Evolutionary conservation across 257 asterid species (phyloP), one percentile per base, ranked within the genome.

Genomic region (Gardenia jasminoides): DNA sequence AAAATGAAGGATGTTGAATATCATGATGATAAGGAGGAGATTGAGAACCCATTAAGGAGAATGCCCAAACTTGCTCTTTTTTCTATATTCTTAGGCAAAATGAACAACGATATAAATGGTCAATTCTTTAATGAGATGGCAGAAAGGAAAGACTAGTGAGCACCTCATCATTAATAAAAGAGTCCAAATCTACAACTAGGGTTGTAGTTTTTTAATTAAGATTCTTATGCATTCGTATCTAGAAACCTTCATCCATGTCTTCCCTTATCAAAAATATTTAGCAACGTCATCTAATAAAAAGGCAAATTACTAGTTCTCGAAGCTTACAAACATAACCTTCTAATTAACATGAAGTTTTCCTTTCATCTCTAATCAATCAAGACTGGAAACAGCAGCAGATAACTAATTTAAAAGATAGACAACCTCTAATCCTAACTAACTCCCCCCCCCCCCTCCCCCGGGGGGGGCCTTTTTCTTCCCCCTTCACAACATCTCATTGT

Each of bases 401-500:
- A 4, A 67, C 10, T 30, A 31, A 67, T 31, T 67, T 31, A 67
- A 0, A 31, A 31, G 30, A 31, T 12, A 59, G 33, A 67, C 8
- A 30, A 67, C 1, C 36, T 16, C 9, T 4, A 62, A 58, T 58
- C 26, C 6, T 19, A 15, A 58, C n/a, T n/a, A n/a, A n/a, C n/a
- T n/a, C n/a, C n/a, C n/a, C n/a, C n/a, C n/a, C n/a, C n/a, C n/a
- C n/a, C n/a, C n/a, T n/a, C n/a, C n/a, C n/a, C n/a, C n/a, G n/a
- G n/a, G n/a, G 26, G 15, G 4, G 15, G 4, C 26, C 6, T 62
- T 64, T 64, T 64, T n/a, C 0, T 0, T 12, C 26, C 54, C 43
- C 44, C 26, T 17, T 80, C 54, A 88, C 41, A 81, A 67, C 41
- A 36, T 36, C 70, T 86, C 90, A 76, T 52, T n/a, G 70, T 90